Percentiles rank a stretch among this genome's conserved stretches.
phyloP scores from a whole-genome alignment of 345 rosid species.

The Populus simonii region DNA sequence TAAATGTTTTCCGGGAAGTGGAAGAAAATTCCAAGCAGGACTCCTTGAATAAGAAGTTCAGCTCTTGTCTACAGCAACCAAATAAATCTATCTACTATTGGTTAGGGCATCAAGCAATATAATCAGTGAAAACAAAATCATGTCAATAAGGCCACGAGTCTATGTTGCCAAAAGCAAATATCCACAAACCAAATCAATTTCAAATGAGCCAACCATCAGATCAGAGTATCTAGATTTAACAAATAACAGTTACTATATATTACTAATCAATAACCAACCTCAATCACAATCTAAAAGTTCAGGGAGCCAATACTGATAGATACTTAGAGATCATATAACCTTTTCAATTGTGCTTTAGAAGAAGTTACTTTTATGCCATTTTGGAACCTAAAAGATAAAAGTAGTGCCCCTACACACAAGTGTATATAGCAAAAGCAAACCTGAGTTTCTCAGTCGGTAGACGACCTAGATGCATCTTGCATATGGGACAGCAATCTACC shows the following conservation, averaged over 20 bases:
- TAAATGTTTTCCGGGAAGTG: not conserved
- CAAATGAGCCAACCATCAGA: too few species aligned
- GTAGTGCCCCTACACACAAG: too few species aligned
- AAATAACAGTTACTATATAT: too few species aligned
- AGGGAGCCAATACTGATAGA: too few species aligned
- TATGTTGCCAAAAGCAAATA: not conserved
- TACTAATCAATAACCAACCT: too few species aligned
- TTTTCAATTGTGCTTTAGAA: too few species aligned
- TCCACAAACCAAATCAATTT: not conserved
- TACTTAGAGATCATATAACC: too few species aligned
- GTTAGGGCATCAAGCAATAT: not conserved
- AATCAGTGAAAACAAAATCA: not conserved
- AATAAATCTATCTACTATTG: not conserved
- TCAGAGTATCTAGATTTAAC: too few species aligned
- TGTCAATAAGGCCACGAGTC: not conserved
- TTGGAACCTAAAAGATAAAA: too few species aligned
- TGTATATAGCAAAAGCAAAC: slow-evolving; percentile 18
- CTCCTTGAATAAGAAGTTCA: not conserved
- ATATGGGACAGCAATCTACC: slow-evolving; percentile 64
- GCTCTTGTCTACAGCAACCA: not conserved
- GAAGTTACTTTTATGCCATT: too few species aligned
- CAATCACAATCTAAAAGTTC: too few species aligned
- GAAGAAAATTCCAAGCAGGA: not conserved
- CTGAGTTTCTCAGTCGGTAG: slow-evolving; percentile 66
- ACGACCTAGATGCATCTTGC: slow-evolving; percentile 64